Conservation (phyloP, 495 filamentous ascomycete species). For the Aeminium ludgeri region DNA sequence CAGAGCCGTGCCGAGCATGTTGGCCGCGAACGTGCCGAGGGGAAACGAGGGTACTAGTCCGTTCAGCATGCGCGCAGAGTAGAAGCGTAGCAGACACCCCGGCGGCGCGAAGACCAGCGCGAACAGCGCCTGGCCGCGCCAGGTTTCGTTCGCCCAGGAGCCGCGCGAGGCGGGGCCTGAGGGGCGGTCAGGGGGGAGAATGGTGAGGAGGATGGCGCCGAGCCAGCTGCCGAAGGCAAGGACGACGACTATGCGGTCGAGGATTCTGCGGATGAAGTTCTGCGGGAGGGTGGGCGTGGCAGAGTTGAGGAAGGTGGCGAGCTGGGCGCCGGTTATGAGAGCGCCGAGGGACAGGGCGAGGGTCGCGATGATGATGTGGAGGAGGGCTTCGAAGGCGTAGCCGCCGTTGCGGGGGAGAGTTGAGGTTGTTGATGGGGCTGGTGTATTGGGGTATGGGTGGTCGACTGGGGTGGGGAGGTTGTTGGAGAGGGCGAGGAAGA, state of each 20-base stretch:
- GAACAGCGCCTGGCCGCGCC: conserved; percentile 61
- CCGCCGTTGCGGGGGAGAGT: conserved; percentile 46
- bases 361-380: conserved; percentile 52
- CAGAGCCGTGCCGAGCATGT: conserved; percentile 55
- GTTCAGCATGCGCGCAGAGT: conserved; percentile 51
- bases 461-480: conserved; percentile 36
- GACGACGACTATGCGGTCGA: conserved; percentile 46
- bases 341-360: conserved; percentile 50
- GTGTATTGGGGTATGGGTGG: conserved; percentile 21
- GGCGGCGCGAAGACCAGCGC: conserved; percentile 73
- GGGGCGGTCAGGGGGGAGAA: conserved; percentile 53
- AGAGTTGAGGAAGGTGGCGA: conserved; percentile 46
- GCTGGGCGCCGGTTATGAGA: conserved; percentile 57
- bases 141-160: conserved; percentile 32
- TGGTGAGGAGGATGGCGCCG: conserved; percentile 56
- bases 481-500: conserved; percentile 72
- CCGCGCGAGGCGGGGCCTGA: conserved; percentile 18
- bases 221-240: conserved; percentile 62
- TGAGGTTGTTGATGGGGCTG: conserved; percentile 3
- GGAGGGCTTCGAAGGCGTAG: conserved; percentile 64
- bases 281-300: conserved; percentile 43
- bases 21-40: conserved; percentile 75
- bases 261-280: conserved; percentile 34
- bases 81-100: conserved; percentile 63
- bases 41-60: conserved; percentile 52